Evolutionary conservation across 129 eudicot genomes (phyloP).

Genomic region (Tanacetum coccineum): DNA sequence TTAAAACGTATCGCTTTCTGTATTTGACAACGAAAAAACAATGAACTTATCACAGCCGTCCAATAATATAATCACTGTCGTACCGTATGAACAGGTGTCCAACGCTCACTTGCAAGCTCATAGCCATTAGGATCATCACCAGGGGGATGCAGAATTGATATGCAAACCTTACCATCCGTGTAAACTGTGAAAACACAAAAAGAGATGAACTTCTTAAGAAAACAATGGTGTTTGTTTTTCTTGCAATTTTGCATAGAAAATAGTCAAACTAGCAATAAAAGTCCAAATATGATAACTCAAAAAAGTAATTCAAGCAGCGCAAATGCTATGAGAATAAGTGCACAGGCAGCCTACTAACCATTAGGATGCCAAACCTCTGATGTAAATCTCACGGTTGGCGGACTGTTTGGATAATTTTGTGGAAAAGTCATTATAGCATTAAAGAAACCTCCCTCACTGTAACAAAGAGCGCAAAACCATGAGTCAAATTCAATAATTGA

Average conservation of each 20-base stretch:
- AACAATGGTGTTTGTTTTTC: not conserved
- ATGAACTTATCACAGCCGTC: not conserved
- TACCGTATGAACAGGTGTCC: slow-evolving; percentile 70
- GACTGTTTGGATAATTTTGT: slow-evolving; percentile 53
- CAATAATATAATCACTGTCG: not conserved
- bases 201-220: not conserved
- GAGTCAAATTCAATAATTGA: slow-evolving; percentile 3
- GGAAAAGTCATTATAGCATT: slow-evolving; percentile 71
- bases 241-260: not conserved
- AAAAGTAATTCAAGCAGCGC: not conserved
- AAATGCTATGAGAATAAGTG: not conserved
- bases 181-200: slow-evolving; percentile 37
- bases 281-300: not conserved
- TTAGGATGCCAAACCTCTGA: slow-evolving; percentile 77
- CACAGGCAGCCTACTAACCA: slow-evolving; percentile 33
- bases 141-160: slow-evolving; percentile 62
- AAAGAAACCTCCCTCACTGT: slow-evolving; percentile 60
- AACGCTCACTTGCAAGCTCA: slow-evolving; percentile 69
- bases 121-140: slow-evolving; percentile 66
- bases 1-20: not conserved
- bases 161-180: slow-evolving; percentile 64
- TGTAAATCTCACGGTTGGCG: slow-evolving; percentile 58
- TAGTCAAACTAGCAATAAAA: not conserved
- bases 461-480: slow-evolving; percentile 13
- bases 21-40: not conserved